Base-by-base conservation (phyloP, 176 grass and related monocot genomes). In the Dactylis glomerata region DNA sequence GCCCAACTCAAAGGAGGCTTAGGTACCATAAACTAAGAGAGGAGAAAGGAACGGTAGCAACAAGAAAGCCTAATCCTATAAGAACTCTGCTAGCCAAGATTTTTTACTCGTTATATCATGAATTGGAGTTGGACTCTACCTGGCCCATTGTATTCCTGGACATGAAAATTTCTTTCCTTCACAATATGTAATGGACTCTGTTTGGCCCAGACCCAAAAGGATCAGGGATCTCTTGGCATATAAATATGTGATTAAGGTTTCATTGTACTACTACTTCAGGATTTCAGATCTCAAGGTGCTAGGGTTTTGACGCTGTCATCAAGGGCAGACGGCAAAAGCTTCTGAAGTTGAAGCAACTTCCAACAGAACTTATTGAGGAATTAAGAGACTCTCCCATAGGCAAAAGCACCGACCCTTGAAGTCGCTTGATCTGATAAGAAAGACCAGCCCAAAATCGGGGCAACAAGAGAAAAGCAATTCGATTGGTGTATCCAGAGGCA, bases 231-330 rank as follows among this genome's bases (percentile, higher is more conserved):
- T 31, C 4, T 19, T 76, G 24, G 70, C 30, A 78, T 85, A 85
- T 70, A 89, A 85, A 85, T 81, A 85, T 81, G 17, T 19, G 63
- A 71, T 17, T 15, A 69, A 38, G 50, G 31, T 1, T 40, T 30
- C 8, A 57, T 70, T 37, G 22, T 61, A 4, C 3, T 6, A 6
- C n/a, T 51, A 14, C 23, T 24, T 34, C 3, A 42, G 3, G 66
- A 26, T 42, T 64, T 9, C 6, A 64, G 65, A 15, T 34, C 37
- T 51, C 3, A 6, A 56, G 0, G 56, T 85, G 34, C 30, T 89
- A 85, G 82, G 68, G 40, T 68, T 83, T 83, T 56, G 45, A 6
- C 34, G 67, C 63, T 75, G 45, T 2, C 55, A 79, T 65, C 55
- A 78, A 78, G 40, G n/a, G 55, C 11, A 62, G 36, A 2, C n/a